phyloP scores from a whole-genome alignment of 2,329 filamentous ascomycete genomes.

The Grosmannia huntii region DNA sequence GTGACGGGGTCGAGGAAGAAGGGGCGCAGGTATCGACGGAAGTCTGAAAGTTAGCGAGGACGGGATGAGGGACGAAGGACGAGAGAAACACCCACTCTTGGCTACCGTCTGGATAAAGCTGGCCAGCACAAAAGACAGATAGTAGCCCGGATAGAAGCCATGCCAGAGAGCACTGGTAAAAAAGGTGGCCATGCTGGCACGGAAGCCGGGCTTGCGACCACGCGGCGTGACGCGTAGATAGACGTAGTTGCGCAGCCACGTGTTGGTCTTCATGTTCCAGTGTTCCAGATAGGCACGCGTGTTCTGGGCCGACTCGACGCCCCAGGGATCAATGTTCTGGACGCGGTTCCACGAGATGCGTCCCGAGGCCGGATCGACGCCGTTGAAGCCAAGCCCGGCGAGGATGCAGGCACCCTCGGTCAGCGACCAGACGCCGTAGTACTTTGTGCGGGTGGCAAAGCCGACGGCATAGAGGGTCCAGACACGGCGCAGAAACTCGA shows the following conservation, averaged over 20 bases:
- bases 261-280: slow-evolving; percentile 99
- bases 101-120: slow-evolving; percentile 86
- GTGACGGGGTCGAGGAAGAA: slow-evolving; percentile 80
- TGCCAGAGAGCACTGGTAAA: slow-evolving; percentile 94
- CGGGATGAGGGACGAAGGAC: background rate
- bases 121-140: slow-evolving; percentile 77
- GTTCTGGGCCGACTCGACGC: slow-evolving; percentile 84
- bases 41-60: slow-evolving; percentile 44
- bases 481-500: slow-evolving; percentile 52
- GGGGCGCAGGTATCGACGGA: slow-evolving; percentile 76
- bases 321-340: slow-evolving; percentile 77
- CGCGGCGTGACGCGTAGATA: slow-evolving; percentile 90
- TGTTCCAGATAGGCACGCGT: slow-evolving; percentile 79
- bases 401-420: slow-evolving; percentile 93
- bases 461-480: slow-evolving; percentile 76
- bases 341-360: slow-evolving; percentile 83
- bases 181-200: slow-evolving; percentile 88
- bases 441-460: slow-evolving; percentile 74
- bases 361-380: slow-evolving; percentile 71
- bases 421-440: slow-evolving; percentile 90
- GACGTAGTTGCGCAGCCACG: slow-evolving; percentile 91
- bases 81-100: slow-evolving; percentile 56
- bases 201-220: slow-evolving; percentile 92
- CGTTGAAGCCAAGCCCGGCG: slow-evolving; percentile 86
- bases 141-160: slow-evolving; percentile 95